Base-by-base conservation (phyloP, 1,284 basidiomycete genomes). In the Heterobasidion occidentale region DNA sequence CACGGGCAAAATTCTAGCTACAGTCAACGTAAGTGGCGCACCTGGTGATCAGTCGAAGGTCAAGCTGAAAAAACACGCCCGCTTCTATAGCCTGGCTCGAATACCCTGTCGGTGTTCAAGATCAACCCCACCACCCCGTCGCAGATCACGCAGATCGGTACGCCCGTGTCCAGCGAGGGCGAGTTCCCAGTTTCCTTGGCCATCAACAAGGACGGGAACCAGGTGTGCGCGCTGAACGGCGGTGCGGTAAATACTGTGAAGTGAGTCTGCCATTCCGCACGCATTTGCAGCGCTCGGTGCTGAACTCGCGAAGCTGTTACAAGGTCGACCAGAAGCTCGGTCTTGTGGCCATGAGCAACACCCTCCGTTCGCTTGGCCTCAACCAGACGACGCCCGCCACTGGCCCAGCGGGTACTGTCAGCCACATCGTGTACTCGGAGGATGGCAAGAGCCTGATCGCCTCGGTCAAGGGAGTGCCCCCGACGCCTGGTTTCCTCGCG, bases 131-230 rank as follows among this genome's bases (percentile, higher is more conserved):
- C 62, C 20, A 66, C 74, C 60, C 77, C 78, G 0, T 69, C 72
- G 6, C 62, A 68, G 50, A 61, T 79, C 38, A 62, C 63, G 12
- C 69, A 70, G 65, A 64, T 79, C 35, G 78, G 77, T 2, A 63
- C 65, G 48, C 75, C 77, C 8, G 66, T 75, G 6, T 68, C 69
- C 11, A 72, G 70, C 36, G 74, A 72, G 4, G 77, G 78, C 33
- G 74, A 80, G 56, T 79, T 79, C 68, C 78, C 78, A 11, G 67
- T 79, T 53, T 76, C 76, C 0, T 59, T 78, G 11, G 73, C 76
- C 7, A 70, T 78, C 60, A 77, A 74, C 64, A 65, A 66, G 38
- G 67, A 65, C 11, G 74, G 74, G 8, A 67, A 64, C 52, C 68
- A 61, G 46, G 65, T 77, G 27, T 80, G 77, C 60, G 72, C 72